These are phyloP conservation scores for Nicotiana sylvestris DNA, from an alignment of 257 asterid species.

Conservation along the genomic window DNA sequence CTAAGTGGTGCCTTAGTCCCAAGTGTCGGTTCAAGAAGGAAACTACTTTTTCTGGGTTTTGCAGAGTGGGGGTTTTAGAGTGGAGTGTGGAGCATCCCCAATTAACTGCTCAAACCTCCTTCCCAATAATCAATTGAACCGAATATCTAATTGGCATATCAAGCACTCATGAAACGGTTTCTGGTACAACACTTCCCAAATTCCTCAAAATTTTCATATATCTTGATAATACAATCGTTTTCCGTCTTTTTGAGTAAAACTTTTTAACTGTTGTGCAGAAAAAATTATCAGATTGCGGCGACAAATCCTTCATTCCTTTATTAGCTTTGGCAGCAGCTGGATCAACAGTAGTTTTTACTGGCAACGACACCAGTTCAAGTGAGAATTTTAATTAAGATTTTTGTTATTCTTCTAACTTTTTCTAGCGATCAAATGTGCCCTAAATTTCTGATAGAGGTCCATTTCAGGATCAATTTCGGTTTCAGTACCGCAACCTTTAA, in stretches of 20 bases:
- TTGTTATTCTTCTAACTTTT: not conserved
- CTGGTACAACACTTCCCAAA: no score
- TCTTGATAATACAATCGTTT: not conserved
- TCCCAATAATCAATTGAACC: no score
- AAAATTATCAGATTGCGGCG: conserved; percentile 25
- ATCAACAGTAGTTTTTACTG: conserved; percentile 40
- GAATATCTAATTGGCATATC: no score
- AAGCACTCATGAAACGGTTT: no score
- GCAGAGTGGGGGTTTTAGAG: no score
- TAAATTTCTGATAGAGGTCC: not conserved
- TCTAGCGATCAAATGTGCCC: no score
- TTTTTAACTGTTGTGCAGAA: conserved; percentile 31
- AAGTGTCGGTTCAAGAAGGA: no score
- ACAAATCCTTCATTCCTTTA: conserved; percentile 34
- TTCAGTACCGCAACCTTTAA: conserved; percentile 31
- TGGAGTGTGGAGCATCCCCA: no score
- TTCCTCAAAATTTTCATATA: no score
- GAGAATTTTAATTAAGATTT: not conserved
- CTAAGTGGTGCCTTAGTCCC: no score
- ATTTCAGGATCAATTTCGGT: conserved; percentile 38
- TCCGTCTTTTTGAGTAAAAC: not conserved
- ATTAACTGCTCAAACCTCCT: no score
- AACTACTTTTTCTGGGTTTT: no score
- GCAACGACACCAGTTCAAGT: conserved; percentile 39
- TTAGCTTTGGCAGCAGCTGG: conserved; percentile 60